These are phyloP conservation scores for Ceratocystis lukuohia DNA, from an alignment of 2,329 filamentous ascomycete genomes.

Conservation along the genomic window DNA sequence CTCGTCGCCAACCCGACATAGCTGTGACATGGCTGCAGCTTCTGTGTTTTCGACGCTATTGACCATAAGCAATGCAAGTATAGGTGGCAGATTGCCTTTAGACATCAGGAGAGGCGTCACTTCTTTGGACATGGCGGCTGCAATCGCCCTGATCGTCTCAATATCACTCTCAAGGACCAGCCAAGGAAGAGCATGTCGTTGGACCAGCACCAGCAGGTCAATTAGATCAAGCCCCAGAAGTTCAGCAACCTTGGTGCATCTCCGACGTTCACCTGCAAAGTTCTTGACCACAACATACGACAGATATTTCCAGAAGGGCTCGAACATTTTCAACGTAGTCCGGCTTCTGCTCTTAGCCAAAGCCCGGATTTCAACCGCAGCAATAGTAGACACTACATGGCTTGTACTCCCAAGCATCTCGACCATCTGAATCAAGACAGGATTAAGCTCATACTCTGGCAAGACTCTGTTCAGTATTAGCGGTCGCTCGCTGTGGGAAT, in stretches of 20 bases:
- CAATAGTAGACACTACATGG: constrained; percentile 62
- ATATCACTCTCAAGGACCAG: constrained; percentile 65
- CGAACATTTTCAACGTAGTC: constrained; percentile 56
- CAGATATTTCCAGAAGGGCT: constrained; percentile 78
- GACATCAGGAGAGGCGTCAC: constrained; percentile 46
- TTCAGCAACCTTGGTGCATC: constrained; percentile 66
- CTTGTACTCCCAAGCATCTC: constrained; percentile 80
- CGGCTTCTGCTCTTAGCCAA: constrained; percentile 53
- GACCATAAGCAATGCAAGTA: constrained; percentile 45
- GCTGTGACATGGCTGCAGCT: constrained; percentile 50
- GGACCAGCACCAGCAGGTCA: constrained; percentile 61
- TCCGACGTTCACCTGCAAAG: constrained; percentile 65
- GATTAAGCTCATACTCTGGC: constrained; percentile 69
- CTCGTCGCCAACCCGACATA: constrained; percentile 55
- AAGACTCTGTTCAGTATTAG: constrained; percentile 39
- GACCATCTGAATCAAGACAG: constrained; percentile 69
- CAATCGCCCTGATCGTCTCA: constrained; percentile 70
- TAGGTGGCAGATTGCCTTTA: constrained; percentile 41
- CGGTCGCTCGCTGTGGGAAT: constrained; percentile 7
- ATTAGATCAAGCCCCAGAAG: constrained; percentile 62
- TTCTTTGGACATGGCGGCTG: constrained; percentile 57
- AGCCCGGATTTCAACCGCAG: constrained; percentile 67
- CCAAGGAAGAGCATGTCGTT: constrained; percentile 72
- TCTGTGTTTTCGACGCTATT: constrained; percentile 50
- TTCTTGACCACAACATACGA: constrained; percentile 75